Evolutionary conservation across 2,329 filamentous ascomycete genomes (phyloP).

Genomic region (Exophiala oligosperma): DNA sequence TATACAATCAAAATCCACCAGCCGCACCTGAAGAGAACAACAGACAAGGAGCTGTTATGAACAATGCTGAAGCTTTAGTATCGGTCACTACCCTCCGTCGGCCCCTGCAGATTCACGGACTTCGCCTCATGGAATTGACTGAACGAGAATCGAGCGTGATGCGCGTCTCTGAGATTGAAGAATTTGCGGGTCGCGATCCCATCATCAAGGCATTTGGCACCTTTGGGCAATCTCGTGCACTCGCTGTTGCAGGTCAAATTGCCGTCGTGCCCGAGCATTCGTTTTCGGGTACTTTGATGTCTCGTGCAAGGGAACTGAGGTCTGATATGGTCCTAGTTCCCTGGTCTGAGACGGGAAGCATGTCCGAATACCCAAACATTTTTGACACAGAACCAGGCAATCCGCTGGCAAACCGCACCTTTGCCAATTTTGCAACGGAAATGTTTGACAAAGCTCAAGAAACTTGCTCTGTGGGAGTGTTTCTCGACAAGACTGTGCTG

Average conservation of each 20-base stretch:
- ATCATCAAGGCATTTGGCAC: constrained; percentile 89
- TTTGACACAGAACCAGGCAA: constrained; percentile 40
- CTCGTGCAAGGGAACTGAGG: constrained; percentile 66
- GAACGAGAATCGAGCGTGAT: constrained; percentile 95
- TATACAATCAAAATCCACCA: constrained; percentile 28
- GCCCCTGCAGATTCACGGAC: constrained; percentile 72
- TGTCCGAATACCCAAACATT: constrained; percentile 62
- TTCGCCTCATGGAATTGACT: constrained; percentile 83
- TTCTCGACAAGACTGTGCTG: constrained; percentile 60
- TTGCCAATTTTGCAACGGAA: constrained; percentile 47
- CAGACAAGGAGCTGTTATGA: constrained; percentile 11
- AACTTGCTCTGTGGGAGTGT: constrained; percentile 71
- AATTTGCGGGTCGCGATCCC: constrained; percentile 71
- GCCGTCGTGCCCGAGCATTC: constrained; percentile 74
- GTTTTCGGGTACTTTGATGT: constrained; percentile 75
- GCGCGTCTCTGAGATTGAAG: constrained; percentile 81
- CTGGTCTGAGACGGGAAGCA: constrained; percentile 80
- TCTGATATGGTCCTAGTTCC: constrained; percentile 80
- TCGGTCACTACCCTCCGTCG: constrained; percentile 35
- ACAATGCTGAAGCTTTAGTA: constrained; percentile 12
- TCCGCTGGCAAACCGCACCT: constrained; percentile 50
- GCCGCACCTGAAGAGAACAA: constrained; percentile 15
- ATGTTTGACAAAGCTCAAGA: constrained; percentile 59
- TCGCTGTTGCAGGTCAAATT: constrained; percentile 79
- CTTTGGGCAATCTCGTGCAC: constrained; percentile 79